Base-by-base conservation (phyloP, 2,329 filamentous ascomycete genomes). In the Huntiella abstrusa region DNA sequence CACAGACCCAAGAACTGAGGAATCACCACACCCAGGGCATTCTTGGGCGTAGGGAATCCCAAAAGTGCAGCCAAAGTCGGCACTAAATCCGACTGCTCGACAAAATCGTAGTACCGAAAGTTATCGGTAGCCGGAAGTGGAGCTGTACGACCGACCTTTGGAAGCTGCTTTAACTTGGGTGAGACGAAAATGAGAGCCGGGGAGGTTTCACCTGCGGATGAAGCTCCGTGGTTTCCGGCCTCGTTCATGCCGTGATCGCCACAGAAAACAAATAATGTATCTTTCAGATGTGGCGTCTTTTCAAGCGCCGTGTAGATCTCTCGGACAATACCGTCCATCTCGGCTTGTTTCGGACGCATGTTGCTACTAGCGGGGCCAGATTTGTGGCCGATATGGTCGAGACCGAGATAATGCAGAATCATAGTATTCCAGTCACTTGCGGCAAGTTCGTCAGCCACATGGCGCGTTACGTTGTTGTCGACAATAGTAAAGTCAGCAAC, bases 191-290 rank as follows among this genome's bases (percentile, higher is more conserved):
- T 73, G 7, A 98, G 65, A 12, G 91, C 91, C 0, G 91, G 81
- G 1, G 88, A 95, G 1, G 91, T 96, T 64, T 98, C 91, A 38
- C 91, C 88, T 1, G 85, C 75, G 0, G 87, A 87, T 7, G 88
- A 95, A 35, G 88, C 91, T 28, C 91, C 91, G 58, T 98, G 91
- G 54, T 96, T 96, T 2, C 91, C 91, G 15, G 84, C 91, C 55
- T 96, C 88, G 54, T 96, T 98, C 91, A 98, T 98, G n/a, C 91
- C 91, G 58, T 98, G 91, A 55, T 98, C 92, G 47, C 91, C 91
- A 48, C 80, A 85, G 5, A 98, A 64, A 3, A 98, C 77, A 40
- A 98, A 71, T 2, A 98, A 64, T 0, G 88, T 86, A 4, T 82
- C 81, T 32, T 73, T 58, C 1, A 95, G 73, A 59, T 94, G 80